phyloP scores from a whole-genome alignment of 805 yeast species.

The Ogataea wickerhamii region DNA sequence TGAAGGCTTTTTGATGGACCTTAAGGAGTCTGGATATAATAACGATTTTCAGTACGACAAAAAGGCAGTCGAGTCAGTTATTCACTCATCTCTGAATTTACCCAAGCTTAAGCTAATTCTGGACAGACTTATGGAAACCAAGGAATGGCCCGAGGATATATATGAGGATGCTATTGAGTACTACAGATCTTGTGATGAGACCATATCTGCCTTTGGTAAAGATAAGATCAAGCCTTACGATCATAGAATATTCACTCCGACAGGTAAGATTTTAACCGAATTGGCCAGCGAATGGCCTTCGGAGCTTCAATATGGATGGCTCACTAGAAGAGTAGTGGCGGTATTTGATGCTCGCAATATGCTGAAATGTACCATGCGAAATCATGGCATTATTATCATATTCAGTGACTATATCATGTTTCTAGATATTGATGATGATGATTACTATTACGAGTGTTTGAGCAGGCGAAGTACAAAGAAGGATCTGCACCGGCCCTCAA shows the following conservation, averaged over 20 bases:
- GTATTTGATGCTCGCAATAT: constrained; percentile 44
- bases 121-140: constrained; percentile 52
- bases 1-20: constrained; percentile 38
- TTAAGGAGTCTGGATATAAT: constrained; percentile 29
- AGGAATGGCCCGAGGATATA: constrained; percentile 39
- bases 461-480: constrained; percentile 10
- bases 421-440: constrained; percentile 48
- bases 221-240: constrained; percentile 48
- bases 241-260: constrained; percentile 79
- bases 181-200: constrained; percentile 52
- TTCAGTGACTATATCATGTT: constrained; percentile 80
- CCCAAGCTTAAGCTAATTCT: constrained; percentile 67
- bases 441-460: constrained; percentile 24
- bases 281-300: constrained; percentile 85
- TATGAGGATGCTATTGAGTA: constrained; percentile 35
- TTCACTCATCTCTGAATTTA: constrained; percentile 68
- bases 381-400: constrained; percentile 59
- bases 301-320: constrained; percentile 85
- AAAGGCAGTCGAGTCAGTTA: constrained; percentile 54
- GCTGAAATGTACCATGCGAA: constrained; percentile 25
- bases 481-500: constrained; percentile 46
- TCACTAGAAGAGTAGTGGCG: constrained; percentile 79
- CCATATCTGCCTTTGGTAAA: constrained; percentile 79
- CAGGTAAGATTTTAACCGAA: constrained; percentile 84
- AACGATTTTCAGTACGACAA: constrained; percentile 39